A percentile compares a stretch with the other conserved stretches of the same genome.
Evolutionary conservation across 164 flowering plant species (phyloP).

Genomic region (Chimonanthus salicifolius): DNA sequence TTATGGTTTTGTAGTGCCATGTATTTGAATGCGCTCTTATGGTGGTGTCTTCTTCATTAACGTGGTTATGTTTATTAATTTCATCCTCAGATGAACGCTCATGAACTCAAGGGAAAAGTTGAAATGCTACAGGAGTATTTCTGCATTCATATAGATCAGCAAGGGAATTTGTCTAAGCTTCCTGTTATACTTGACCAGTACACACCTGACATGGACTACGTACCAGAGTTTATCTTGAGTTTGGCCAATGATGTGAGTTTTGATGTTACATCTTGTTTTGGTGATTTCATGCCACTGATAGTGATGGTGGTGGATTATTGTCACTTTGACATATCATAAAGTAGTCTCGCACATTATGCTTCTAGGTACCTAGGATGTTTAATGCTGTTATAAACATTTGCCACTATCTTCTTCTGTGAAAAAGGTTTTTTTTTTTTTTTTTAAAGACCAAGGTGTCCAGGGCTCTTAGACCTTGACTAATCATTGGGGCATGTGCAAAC

Average conservation of each 20-base stretch:
- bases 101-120: conserved; percentile 66
- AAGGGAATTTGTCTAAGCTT: conserved; percentile 73
- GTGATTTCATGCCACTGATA: neutral
- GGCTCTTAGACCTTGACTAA: too few species aligned
- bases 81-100: conserved; percentile 63
- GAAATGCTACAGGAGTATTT: conserved; percentile 82
- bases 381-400: too few species aligned
- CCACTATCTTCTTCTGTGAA: too few species aligned
- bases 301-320: neutral
- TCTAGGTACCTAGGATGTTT: too few species aligned
- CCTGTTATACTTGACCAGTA: conserved; percentile 90
- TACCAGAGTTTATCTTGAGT: conserved; percentile 76
- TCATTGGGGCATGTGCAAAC: too few species aligned
- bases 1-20: too few species aligned
- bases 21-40: neutral
- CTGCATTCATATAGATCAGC: conserved; percentile 58
- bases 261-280: neutral
- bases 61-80: neutral
- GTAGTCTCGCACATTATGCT: too few species aligned
- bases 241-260: conserved; percentile 82
- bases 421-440: too few species aligned
- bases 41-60: neutral
- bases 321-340: too few species aligned
- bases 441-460: too few species aligned
- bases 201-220: conserved; percentile 90